Base-by-base conservation (phyloP, 495 filamentous ascomycete species). In the Usnea hakonensis region DNA sequence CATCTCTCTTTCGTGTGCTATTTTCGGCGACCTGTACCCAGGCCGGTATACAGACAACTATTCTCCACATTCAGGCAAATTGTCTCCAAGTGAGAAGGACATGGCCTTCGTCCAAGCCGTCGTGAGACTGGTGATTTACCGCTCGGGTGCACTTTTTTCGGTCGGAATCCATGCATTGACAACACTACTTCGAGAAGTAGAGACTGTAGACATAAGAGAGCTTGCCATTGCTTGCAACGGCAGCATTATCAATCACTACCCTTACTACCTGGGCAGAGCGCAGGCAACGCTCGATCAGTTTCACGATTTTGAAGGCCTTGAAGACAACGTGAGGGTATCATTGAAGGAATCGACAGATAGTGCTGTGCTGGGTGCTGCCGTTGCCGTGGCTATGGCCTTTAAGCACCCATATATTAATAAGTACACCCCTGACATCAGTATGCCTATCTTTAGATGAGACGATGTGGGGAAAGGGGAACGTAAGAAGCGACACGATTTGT, bases 141-240 rank as follows among this genome's bases (percentile, higher is more conserved):
- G 85, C 46, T 83, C 85, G 2, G 79, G 83, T 0, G 83, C 77
- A 14, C 87, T 85, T 66, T 73, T 87, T n/a, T 81, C 85, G 9
- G 81, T 83, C 0, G 83, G 80, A 36, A 81, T 87, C 33, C 83
- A 88, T 70, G 84, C 85, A 63, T 79, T 88, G 65, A 86, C 83
- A 76, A 75, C 74, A 17, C 70, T 88, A 30, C 77, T 78, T 53
- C 81, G 79, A 43, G 74, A 76, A 10, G 74, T 78, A 14, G 73
- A 75, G 41, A 58, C 65, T 2, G 11, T 19, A 21, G 56, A 60
- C 30, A 30, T 59, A 17, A 69, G 78, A 30, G 79, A 75, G 3
- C 65, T 79, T 11, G 77, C 74, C 11, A 82, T 85, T 38, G 80
- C 79, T 17, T 85, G 80, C 63, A 81, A 84, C 55, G 83, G 83